Percentiles rank a stretch among this genome's conserved stretches.
Conservation (phyloP, 2,329 filamentous ascomycete genomes). For the Paraconiothyrium sp. region DNA sequence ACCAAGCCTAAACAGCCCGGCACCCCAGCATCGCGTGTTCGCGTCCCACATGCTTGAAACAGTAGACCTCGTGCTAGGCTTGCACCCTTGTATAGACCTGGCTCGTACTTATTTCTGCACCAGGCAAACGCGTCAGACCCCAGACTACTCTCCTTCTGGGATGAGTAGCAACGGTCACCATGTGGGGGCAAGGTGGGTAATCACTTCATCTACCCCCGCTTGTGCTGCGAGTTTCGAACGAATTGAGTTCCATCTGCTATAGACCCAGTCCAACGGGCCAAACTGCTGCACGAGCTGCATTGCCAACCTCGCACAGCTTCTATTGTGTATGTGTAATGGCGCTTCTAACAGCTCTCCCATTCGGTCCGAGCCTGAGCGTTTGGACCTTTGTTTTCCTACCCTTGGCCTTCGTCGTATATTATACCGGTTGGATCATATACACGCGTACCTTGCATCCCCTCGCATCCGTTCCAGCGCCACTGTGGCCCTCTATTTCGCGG, state of each 20-base stretch:
- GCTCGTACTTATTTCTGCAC: background rate
- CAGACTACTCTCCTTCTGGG: background rate
- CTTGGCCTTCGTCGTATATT: conserved; percentile 16
- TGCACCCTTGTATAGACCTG: background rate
- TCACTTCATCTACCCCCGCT: background rate
- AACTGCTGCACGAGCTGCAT: background rate
- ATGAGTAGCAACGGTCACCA: background rate
- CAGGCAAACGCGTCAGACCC: background rate
- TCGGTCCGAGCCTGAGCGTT: background rate
- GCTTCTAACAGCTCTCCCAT: background rate
- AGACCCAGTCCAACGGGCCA: conserved; percentile 3
- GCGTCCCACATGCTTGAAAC: conserved; percentile 1
- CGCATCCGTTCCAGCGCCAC: conserved; percentile 27
- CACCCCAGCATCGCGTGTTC: background rate
- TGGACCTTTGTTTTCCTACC: conserved; percentile 11
- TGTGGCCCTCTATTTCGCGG: conserved; percentile 30
- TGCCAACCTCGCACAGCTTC: conserved; percentile 1
- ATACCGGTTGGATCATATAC: conserved; percentile 21
- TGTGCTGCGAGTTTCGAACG: conserved; percentile 1
- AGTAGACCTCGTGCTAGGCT: too few species aligned
- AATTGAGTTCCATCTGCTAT: background rate
- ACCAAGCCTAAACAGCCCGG: background rate
- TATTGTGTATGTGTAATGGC: background rate
- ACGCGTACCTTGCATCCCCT: conserved; percentile 26
- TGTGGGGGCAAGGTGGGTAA: background rate